phyloP scores from a whole-genome alignment of 257 asterid genomes.

The Capsicum chinense region DNA sequence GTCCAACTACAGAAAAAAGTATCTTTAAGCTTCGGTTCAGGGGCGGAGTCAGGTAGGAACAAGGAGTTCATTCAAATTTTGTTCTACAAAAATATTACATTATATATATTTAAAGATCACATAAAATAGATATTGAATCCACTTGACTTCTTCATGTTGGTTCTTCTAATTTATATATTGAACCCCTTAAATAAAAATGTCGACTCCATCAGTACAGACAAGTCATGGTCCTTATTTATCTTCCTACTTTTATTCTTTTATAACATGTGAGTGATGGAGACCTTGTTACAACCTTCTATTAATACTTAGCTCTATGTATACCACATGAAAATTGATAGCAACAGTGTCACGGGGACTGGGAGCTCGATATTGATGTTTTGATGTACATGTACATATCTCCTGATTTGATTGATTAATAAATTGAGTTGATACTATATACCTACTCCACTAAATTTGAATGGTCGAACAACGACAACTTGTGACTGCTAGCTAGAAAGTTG shows the following conservation, averaged over 20 bases:
- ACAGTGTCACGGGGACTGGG: constrained; percentile 22
- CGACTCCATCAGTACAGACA: too few species aligned
- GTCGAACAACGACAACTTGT: constrained; percentile 39
- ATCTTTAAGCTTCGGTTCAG: background rate
- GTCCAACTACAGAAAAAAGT: background rate
- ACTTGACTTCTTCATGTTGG: background rate
- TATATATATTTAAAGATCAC: background rate
- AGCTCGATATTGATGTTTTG: background rate
- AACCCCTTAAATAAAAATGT: accelerated
- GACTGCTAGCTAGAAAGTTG: constrained; percentile 30
- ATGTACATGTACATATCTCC: background rate
- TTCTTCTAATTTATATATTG: background rate
- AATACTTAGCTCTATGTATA: background rate
- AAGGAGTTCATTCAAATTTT: background rate
- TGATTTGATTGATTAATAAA: constrained; percentile 2
- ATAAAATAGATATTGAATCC: background rate
- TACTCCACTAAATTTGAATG: constrained; percentile 28
- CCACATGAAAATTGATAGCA: constrained; percentile 16
- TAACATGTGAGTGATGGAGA: background rate
- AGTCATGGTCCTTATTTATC: background rate
- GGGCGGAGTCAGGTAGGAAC: too few species aligned
- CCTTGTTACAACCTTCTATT: background rate
- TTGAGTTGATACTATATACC: background rate
- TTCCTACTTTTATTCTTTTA: background rate
- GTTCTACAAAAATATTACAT: background rate